Percentiles rank a stretch among this genome's conserved stretches.
Evolutionary conservation across 441 rosid genomes (phyloP).

Genomic region (Adansonia rubrostipa): DNA sequence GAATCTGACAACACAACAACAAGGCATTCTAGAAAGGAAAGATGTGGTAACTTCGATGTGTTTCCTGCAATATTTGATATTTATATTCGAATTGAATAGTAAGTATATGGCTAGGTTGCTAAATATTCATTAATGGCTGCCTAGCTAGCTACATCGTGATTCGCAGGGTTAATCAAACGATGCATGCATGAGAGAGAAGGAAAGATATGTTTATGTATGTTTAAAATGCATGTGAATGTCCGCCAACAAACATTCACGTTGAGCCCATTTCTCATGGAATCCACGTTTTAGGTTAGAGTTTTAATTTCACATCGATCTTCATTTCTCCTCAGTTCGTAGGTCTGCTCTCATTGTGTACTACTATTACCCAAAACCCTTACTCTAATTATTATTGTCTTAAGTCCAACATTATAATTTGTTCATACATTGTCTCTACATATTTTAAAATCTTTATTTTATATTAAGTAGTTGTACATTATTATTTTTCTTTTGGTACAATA

Average conservation of each 20-base stretch:
- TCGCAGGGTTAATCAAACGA: slow-evolving; percentile 14
- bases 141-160: slow-evolving; percentile 20
- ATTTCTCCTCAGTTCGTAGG: background rate
- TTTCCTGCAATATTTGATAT: background rate
- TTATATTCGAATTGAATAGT: background rate
- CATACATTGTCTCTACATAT: background rate
- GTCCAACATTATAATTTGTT: background rate
- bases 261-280: slow-evolving; percentile 47
- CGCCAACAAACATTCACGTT: slow-evolving; percentile 70
- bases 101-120: background rate
- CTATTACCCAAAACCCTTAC: slow-evolving; percentile 2
- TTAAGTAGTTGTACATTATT: background rate
- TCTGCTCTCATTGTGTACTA: background rate
- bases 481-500: background rate
- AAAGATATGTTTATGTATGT: slow-evolving; percentile 27
- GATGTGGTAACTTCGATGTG: background rate
- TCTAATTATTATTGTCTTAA: slow-evolving; percentile 9
- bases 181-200: slow-evolving; percentile 2
- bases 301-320: background rate
- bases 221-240: slow-evolving; percentile 60
- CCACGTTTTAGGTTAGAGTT: slow-evolving; percentile 21
- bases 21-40: background rate
- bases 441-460: background rate
- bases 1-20: background rate
- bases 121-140: slow-evolving; percentile 15